Conservation (phyloP, 1,284 basidiomycete species). For the Cryptococcus deneoformans region DNA sequence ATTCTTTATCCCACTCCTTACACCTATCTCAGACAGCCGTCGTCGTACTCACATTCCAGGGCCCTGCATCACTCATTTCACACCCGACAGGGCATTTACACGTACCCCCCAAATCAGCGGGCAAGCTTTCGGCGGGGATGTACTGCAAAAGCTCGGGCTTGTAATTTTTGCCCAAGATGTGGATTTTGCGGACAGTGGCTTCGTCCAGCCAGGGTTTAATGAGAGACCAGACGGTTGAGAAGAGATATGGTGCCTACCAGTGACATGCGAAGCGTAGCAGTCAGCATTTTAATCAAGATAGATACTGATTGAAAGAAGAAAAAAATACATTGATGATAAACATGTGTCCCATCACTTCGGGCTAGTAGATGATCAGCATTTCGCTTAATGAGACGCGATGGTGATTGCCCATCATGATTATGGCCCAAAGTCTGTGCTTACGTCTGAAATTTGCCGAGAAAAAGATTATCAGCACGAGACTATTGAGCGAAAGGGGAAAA, state of each 20-base stretch:
- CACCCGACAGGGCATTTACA: constrained; percentile 63
- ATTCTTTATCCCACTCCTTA: too few species aligned
- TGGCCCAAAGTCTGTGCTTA: not conserved
- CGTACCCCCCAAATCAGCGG: constrained; percentile 76
- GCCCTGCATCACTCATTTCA: not conserved
- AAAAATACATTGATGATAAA: constrained; percentile 80
- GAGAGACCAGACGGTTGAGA: constrained; percentile 82
- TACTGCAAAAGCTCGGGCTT: constrained; percentile 71
- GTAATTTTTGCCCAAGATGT: constrained; percentile 64
- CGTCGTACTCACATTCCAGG: not conserved
- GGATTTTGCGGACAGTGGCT: constrained; percentile 90
- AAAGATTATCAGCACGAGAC: not conserved
- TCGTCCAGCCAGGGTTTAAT: constrained; percentile 95
- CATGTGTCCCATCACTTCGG: constrained; percentile 94
- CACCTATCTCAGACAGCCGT: too few species aligned
- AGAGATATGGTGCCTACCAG: constrained; percentile 71
- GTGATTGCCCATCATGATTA: too few species aligned
- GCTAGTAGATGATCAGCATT: constrained; percentile 50
- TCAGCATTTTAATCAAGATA: not conserved
- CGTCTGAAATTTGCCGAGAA: not conserved
- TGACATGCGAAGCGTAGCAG: not conserved
- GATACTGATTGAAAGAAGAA: not conserved
- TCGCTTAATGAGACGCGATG: not conserved
- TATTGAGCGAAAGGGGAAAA: not conserved
- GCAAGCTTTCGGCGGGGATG: constrained; percentile 80